Evolutionary conservation across 83 land plant species (phyloP), one percentile per base, ranked within the genome.

Genomic region (Thuja plicata): DNA sequence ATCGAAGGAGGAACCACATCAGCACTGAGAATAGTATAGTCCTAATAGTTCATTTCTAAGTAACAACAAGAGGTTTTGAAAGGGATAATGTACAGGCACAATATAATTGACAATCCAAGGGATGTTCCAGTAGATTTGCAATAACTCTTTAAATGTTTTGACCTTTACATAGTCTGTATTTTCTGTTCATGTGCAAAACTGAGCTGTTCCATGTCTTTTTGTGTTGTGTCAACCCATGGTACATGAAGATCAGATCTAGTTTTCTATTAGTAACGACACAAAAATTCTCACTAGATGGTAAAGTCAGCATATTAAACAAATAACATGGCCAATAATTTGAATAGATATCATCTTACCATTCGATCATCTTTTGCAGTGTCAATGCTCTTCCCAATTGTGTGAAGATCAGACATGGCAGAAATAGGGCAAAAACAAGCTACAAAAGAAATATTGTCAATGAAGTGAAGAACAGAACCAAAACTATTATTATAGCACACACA

Each of bases 341-440:
- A 46, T 45, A 46, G 8, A 83, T 7, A 83, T 45, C 34, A n/a
- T 24, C 94, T 90, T 90, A 96, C 99, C 99, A 97, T 77, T 95
- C 88, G 60, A 95, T 76, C 89, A 97, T 93, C 81, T 96, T 97
- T 89, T 94, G 86, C 15, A 92, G 45, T n/a, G 96, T 94, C 52
- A 95, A 90, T 11, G 96, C 95, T 91, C 92, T 94, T 73, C 99
- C 99, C 85, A 97, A 92, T 87, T 96, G 92, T 88, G 98, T 93
- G 87, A 96, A 96, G 84, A 96, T 95, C 84, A 96, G 89, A 87
- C 97, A 95, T 55, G 97, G 98, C 46, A 96, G 94, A 90, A 96
- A 91, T 57, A 96, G 94, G 62, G 95, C 87, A 86, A 96, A 94
- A 17, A 96, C 96, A 88, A 96, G 88, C 97, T 96, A 95, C 97